Evolutionary conservation across 345 rosid genomes (phyloP), one percentile per base, ranked within the genome.

Genomic region (Boechera divaricarpa): DNA sequence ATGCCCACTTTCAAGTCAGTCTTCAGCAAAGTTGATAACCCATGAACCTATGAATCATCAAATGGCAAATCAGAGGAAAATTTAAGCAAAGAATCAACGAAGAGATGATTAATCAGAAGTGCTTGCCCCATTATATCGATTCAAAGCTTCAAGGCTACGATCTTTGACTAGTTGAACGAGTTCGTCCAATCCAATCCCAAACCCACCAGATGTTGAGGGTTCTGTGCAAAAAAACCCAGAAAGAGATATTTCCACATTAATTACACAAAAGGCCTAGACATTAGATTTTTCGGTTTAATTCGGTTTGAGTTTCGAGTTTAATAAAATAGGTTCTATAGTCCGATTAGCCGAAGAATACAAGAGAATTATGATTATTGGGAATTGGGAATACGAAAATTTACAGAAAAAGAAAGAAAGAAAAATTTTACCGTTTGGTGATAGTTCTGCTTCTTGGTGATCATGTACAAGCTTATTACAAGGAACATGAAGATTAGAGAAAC

Each of bases 121-220:
- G 42, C 85, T 82, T 83, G 69, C 95, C 75, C 96, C 87, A 8
- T 88, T 83, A 76, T 74, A 80, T 77, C 80, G 86, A 76, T 76
- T 78, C 60, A 93, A 69, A 71, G 81, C 85, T 59, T 83, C 66
- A 56, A 83, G 39, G 38, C 80, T 74, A 63, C 86, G 90, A 72
- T 82, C 91, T 76, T 87, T 78, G 45, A 82, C 84, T 84, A 88
- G 13, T 72, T 83, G 77, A 58, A 80, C 79, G 72, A 91, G 95
- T 26, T 89, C 82, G 57, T 87, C 89, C 49, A 76, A 75, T 78
- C 63, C 79, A 75, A 93, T 87, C 48, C 3, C 86, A 82, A 78
- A 89, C 60, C 81, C 91, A 58, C 85, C 89, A 58, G 79, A 59
- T 7, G 72, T 28, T 72, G 38, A 76, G 7, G 70, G 16, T 13